Percentiles rank a stretch among this genome's conserved stretches.
Evolutionary conservation across 164 flowering plant genomes (phyloP).

Genomic region (Warburgia ugandensis): DNA sequence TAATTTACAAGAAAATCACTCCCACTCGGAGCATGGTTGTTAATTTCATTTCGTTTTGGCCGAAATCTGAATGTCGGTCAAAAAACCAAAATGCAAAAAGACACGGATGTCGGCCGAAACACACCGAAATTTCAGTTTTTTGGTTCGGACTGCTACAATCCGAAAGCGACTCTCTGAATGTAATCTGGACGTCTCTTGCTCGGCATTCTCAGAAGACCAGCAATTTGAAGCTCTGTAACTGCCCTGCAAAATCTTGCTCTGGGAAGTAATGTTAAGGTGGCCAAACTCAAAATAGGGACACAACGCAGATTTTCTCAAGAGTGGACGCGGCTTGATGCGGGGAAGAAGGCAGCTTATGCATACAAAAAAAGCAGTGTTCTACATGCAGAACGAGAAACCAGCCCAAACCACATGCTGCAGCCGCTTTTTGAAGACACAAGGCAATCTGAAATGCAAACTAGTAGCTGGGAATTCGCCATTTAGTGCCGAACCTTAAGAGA

Average conservation of each 20-base stretch:
- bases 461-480: not conserved
- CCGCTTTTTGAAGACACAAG: not conserved
- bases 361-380: too few species aligned
- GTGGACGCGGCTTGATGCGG: not conserved
- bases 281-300: not conserved
- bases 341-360: too few species aligned
- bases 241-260: conserved; percentile 94
- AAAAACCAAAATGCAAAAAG: too few species aligned
- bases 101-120: too few species aligned
- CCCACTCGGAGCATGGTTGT: too few species aligned
- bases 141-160: conserved; percentile 35
- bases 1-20: too few species aligned
- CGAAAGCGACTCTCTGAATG: conserved; percentile 93
- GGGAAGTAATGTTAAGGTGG: conserved; percentile 24
- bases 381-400: too few species aligned
- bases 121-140: too few species aligned
- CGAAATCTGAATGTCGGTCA: too few species aligned
- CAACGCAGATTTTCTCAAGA: not conserved
- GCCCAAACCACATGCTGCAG: not conserved
- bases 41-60: too few species aligned
- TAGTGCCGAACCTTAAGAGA: not conserved
- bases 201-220: conserved; percentile 85
- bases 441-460: not conserved
- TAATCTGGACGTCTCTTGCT: conserved; percentile 89
- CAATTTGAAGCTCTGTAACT: conserved; percentile 76